phyloP scores from a whole-genome alignment of 2,329 filamentous ascomycete species.

The Penicillium sp. region DNA sequence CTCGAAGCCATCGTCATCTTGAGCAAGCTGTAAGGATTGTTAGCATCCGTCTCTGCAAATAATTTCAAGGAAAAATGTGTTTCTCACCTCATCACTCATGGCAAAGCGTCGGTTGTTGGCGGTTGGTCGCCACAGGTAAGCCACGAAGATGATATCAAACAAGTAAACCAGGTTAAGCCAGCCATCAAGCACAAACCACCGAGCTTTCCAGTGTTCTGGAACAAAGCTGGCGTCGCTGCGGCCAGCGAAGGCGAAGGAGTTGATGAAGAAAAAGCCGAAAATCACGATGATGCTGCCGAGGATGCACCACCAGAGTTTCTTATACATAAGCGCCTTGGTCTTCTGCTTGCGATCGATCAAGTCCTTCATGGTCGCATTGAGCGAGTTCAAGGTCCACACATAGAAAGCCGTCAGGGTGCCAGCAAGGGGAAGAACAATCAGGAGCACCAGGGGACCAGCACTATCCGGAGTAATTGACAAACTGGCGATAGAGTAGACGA shows the following conservation, averaged over 20 bases:
- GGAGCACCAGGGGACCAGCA: constrained; percentile 81
- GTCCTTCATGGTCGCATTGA: constrained; percentile 93
- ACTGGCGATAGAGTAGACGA: constrained; percentile 87
- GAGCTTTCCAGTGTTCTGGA: constrained; percentile 91
- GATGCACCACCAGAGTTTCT: constrained; percentile 98
- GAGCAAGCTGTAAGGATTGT: constrained; percentile 61
- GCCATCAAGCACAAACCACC: constrained; percentile 95
- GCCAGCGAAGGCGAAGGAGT: constrained; percentile 90
- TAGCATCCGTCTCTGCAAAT: constrained; percentile 18
- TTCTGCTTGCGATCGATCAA: constrained; percentile 90
- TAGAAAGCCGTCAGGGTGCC: constrained; percentile 94
- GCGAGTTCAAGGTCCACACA: constrained; percentile 94
- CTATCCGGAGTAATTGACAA: constrained; percentile 83
- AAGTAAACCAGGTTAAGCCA: constrained; percentile 97
- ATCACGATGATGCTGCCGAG: constrained; percentile 88
- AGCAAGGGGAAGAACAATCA: constrained; percentile 88
- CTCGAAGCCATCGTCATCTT: constrained; percentile 97
- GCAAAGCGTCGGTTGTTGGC: constrained; percentile 95
- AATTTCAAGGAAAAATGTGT: background rate
- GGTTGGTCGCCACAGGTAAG: constrained; percentile 93
- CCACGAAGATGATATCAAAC: constrained; percentile 84
- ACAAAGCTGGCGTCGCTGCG: constrained; percentile 81
- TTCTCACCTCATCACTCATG: constrained; percentile 85
- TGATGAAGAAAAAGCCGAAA: constrained; percentile 98
- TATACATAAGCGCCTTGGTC: constrained; percentile 92